phyloP scores from a whole-genome alignment of 176 grass and related monocot species.

The Olyra latifolia region DNA sequence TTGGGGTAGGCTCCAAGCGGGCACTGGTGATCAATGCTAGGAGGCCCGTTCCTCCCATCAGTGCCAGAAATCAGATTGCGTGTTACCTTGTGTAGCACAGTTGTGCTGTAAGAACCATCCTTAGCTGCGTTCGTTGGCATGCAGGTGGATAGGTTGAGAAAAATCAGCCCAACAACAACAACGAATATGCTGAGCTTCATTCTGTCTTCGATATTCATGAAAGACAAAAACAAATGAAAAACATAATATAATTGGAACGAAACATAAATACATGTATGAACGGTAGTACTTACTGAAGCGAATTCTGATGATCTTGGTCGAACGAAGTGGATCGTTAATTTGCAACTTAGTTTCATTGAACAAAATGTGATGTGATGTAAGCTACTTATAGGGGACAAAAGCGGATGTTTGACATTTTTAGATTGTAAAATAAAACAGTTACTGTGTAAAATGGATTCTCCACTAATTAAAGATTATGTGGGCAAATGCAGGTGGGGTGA shows the following conservation, averaged over 20 bases:
- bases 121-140: constrained; percentile 10
- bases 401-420: background rate
- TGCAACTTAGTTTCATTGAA: background rate
- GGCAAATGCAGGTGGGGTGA: background rate
- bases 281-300: background rate
- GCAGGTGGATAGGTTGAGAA: constrained; percentile 1
- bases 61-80: constrained; percentile 15
- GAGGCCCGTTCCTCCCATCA: constrained; percentile 41
- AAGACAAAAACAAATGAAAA: background rate
- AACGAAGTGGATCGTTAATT: background rate
- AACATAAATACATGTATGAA: background rate
- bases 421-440: background rate
- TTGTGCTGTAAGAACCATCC: background rate
- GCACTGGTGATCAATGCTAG: constrained; percentile 50
- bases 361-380: constrained; percentile 16
- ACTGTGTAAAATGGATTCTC: constrained; percentile 36
- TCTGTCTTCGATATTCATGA: background rate
- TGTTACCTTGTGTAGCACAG: background rate
- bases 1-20: constrained; percentile 38
- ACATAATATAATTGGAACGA: background rate
- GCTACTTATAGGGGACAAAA: constrained; percentile 37
- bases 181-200: constrained; percentile 25
- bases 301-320: background rate
- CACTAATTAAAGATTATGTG: constrained; percentile 38
- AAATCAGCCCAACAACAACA: background rate